These are phyloP conservation scores for Podospora comata DNA, from an alignment of 495 filamentous ascomycete species.

Conservation along the genomic window DNA sequence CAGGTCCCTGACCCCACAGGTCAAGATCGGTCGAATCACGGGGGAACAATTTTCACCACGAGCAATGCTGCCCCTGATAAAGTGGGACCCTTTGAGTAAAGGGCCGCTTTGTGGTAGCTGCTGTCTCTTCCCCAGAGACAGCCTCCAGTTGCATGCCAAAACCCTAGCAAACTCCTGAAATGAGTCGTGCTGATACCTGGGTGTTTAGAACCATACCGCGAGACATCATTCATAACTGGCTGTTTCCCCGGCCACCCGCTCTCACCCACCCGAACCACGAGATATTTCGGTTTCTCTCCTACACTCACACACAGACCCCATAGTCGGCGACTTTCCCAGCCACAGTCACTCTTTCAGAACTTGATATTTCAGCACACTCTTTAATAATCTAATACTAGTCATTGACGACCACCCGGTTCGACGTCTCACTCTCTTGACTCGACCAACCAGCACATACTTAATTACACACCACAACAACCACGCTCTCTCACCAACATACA, in stretches of 20 bases:
- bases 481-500: constrained; percentile 10
- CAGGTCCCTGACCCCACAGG: constrained; percentile 15
- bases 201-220: constrained; percentile 28
- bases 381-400: constrained; percentile 54
- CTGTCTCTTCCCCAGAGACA: background rate
- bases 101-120: constrained; percentile 19
- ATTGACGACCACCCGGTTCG: constrained; percentile 32
- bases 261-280: constrained; percentile 30
- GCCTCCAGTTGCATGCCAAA: background rate
- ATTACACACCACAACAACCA: constrained; percentile 19
- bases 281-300: constrained; percentile 32
- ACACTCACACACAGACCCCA: constrained; percentile 22
- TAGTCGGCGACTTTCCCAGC: constrained; percentile 37
- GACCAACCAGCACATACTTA: constrained; percentile 23
- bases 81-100: constrained; percentile 29
- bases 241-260: constrained; percentile 39
- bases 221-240: constrained; percentile 36
- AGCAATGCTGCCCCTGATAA: constrained; percentile 29
- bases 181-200: constrained; percentile 25
- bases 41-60: constrained; percentile 18
- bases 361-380: constrained; percentile 49
- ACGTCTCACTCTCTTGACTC: constrained; percentile 49
- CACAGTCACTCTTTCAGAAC: constrained; percentile 49
- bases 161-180: constrained; percentile 16
- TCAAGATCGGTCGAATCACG: constrained; percentile 28